Percentiles rank a stretch among this genome's conserved stretches.
These are phyloP conservation scores for Cryptosporidium baileyi DNA, from an alignment of 169 alveolate species.

Conservation along the genomic window DNA sequence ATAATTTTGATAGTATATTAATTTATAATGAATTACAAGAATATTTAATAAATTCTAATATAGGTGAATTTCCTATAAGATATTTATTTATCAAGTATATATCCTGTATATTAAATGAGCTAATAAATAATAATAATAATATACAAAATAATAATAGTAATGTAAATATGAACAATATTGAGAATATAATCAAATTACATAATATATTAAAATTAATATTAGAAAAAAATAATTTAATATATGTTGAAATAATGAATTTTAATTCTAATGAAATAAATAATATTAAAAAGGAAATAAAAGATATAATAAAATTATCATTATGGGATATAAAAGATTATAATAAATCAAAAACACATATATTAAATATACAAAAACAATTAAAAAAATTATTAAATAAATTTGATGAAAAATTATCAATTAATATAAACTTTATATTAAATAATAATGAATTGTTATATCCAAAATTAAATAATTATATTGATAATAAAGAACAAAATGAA, in stretches of 20 bases:
- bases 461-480: not conserved
- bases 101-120: not conserved
- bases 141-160: too few relatives aligned
- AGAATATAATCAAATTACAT: not conserved
- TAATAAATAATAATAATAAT: not conserved
- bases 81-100: constrained; percentile 11
- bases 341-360: not conserved
- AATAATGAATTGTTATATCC: constrained; percentile 3
- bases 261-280: not conserved
- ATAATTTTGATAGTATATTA: not conserved
- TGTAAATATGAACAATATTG: too few relatives aligned
- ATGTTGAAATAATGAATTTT: not conserved
- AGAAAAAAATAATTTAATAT: not conserved
- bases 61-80: constrained; percentile 28
- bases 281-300: not conserved
- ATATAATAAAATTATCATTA: constrained; percentile 25
- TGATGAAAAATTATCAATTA: constrained; percentile 2
- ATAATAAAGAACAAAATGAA: not conserved
- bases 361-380: constrained; percentile 5
- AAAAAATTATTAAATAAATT: not conserved
- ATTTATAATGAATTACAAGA: not conserved
- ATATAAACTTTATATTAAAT: not conserved
- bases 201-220: not conserved
- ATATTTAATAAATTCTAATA: constrained; percentile 10
- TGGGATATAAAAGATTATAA: constrained; percentile 41